Conservation (phyloP, 2,329 filamentous ascomycete species). For the Trichoderma breve region DNA sequence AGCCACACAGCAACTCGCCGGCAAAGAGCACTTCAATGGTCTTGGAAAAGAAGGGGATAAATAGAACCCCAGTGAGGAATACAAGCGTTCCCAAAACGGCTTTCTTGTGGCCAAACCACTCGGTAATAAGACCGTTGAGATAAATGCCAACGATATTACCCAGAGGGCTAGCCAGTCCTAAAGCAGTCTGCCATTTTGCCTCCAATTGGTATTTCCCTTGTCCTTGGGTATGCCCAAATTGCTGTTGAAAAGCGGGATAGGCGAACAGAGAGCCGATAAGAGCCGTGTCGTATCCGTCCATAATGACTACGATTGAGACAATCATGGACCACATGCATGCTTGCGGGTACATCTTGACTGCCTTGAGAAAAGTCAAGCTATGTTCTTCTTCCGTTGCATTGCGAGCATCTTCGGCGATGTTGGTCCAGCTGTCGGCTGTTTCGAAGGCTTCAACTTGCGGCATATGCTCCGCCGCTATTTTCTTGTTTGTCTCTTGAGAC, state of each 20-base stretch:
- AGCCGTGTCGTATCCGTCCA: not conserved
- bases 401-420: not conserved
- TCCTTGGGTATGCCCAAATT: not conserved
- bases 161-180: not conserved
- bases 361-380: not conserved
- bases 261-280: not conserved
- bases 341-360: not conserved
- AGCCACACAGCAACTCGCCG: conserved; percentile 45
- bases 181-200: not conserved
- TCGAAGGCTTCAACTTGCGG: not conserved
- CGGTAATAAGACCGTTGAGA: not conserved
- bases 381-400: not conserved
- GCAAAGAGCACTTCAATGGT: conserved; percentile 38
- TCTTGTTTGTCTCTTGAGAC: not conserved
- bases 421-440: not conserved
- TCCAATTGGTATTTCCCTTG: not conserved
- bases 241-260: not conserved
- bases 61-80: conserved; percentile 35
- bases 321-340: not conserved
- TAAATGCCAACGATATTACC: not conserved
- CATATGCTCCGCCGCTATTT: not conserved
- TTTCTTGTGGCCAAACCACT: not conserved
- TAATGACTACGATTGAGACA: not conserved
- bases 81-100: not conserved
- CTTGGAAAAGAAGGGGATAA: conserved; percentile 45